Evolutionary conservation across 352 stramenopile species (phyloP).

Genomic region (Phytophthora podocarpi): DNA sequence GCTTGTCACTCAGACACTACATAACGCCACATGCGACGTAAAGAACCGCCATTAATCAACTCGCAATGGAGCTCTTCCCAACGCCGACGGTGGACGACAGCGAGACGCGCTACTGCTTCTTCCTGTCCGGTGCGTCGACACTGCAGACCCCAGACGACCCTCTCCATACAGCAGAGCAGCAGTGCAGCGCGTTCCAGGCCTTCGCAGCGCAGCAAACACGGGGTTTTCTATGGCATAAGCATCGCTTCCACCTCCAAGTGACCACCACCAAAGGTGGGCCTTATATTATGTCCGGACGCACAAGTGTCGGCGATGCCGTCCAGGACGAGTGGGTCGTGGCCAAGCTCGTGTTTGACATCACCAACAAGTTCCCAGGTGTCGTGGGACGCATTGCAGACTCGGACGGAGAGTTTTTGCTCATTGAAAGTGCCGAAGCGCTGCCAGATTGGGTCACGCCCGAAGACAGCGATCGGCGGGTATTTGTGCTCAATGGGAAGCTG

Average conservation of each 20-base stretch:
- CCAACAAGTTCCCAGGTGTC: conserved; percentile 34
- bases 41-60: not conserved
- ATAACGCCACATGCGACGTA: not conserved
- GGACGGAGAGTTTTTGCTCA: conserved; percentile 81
- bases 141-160: not conserved
- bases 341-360: conserved; percentile 55
- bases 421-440: conserved; percentile 72
- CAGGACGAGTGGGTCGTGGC: conserved; percentile 76
- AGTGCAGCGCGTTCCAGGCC: conserved; percentile 25
- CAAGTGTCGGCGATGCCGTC: conserved; percentile 60
- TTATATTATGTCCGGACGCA: conserved; percentile 47
- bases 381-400: conserved; percentile 49
- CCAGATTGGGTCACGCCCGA: conserved; percentile 73
- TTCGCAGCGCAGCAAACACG: conserved; percentile 42
- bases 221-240: conserved; percentile 61
- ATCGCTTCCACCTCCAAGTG: conserved; percentile 50
- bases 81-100: conserved; percentile 29
- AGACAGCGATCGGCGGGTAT: conserved; percentile 52
- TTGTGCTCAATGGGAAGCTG: conserved; percentile 46
- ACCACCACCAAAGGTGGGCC: not conserved
- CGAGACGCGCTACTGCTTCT: conserved; percentile 46
- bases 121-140: conserved; percentile 19
- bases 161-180: conserved; percentile 14
- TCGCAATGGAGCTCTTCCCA: conserved; percentile 34
- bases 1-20: not conserved